Evolutionary conservation across 164 flowering plant genomes (phyloP).

Genomic region (Berberis vulgaris): DNA sequence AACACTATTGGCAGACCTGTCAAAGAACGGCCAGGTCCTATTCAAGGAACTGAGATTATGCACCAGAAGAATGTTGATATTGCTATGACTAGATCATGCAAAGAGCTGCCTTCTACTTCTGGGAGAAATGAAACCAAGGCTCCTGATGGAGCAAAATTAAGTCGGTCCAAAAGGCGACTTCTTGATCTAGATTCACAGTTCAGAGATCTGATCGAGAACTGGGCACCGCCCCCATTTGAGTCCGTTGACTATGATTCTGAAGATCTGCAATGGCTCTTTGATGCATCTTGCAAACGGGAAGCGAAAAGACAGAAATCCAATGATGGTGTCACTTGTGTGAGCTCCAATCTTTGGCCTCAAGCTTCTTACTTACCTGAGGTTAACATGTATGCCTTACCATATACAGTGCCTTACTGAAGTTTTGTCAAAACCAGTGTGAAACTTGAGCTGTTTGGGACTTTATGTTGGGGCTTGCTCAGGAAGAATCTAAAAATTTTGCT

Average conservation of each 20-base stretch:
- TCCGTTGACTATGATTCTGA: slow-evolving; percentile 8
- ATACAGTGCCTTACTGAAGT: slow-evolving; percentile 11
- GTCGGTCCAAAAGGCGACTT: background rate
- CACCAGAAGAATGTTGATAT: background rate
- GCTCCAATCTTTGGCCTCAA: slow-evolving; percentile 17
- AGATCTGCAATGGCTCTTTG: slow-evolving; percentile 40
- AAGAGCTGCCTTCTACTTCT: slow-evolving; percentile 8
- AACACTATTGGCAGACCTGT: too few species aligned
- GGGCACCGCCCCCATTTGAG: slow-evolving; percentile 19
- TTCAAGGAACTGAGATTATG: slow-evolving; percentile 1
- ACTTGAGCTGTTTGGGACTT: too few species aligned
- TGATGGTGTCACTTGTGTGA: slow-evolving; percentile 3
- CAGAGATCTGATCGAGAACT: slow-evolving; percentile 18
- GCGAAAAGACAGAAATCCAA: slow-evolving; percentile 16
- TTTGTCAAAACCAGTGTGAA: background rate
- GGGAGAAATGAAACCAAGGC: slow-evolving; percentile 8
- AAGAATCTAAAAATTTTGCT: too few species aligned
- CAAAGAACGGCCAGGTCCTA: slow-evolving; percentile 9
- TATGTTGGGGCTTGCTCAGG: too few species aligned
- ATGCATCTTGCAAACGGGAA: background rate
- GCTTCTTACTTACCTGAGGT: slow-evolving; percentile 33
- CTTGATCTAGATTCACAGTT: slow-evolving; percentile 2
- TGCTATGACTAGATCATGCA: background rate
- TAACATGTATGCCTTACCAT: slow-evolving; percentile 50
- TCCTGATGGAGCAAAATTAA: slow-evolving; percentile 2